Percentiles rank a stretch among this genome's conserved stretches.
Evolutionary conservation across 768 basidiomycete species (phyloP).

Genomic region (Mycena epipterygia): DNA sequence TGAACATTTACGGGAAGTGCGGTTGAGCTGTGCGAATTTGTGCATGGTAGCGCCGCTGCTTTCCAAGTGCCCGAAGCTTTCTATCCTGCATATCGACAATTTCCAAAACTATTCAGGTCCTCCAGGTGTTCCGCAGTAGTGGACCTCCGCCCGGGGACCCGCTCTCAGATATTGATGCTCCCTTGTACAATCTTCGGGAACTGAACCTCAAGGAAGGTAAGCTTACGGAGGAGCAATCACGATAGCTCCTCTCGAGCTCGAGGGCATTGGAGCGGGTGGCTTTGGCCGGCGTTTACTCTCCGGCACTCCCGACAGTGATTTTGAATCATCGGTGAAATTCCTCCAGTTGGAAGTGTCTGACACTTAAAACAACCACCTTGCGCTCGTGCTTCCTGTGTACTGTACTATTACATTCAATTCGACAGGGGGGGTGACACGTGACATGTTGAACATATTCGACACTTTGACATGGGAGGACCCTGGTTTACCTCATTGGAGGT

Average conservation of each 20-base stretch:
- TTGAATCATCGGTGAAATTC: too few species aligned
- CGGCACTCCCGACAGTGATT: neutral
- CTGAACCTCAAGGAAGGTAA: neutral
- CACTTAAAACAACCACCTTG: too few species aligned
- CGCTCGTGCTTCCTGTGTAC: too few species aligned
- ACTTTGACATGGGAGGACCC: too few species aligned
- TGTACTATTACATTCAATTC: too few species aligned
- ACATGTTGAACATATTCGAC: too few species aligned
- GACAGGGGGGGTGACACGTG: too few species aligned
- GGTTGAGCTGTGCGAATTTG: neutral
- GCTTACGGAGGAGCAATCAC: neutral
- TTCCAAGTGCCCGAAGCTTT: neutral
- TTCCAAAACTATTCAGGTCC: neutral
- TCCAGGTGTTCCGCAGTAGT: neutral
- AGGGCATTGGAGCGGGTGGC: neutral
- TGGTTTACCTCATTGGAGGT: too few species aligned
- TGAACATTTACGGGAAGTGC: neutral
- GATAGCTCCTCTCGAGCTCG: neutral
- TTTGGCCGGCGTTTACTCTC: neutral
- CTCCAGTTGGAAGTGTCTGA: too few species aligned
- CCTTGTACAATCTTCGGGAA: neutral
- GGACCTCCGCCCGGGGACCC: neutral
- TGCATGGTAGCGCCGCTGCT: neutral
- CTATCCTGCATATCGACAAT: neutral
- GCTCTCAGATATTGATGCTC: neutral